Evolutionary conservation across 2,329 filamentous ascomycete species (phyloP), one percentile per base, ranked within the genome.

Genomic region (Exophiala spinifera): DNA sequence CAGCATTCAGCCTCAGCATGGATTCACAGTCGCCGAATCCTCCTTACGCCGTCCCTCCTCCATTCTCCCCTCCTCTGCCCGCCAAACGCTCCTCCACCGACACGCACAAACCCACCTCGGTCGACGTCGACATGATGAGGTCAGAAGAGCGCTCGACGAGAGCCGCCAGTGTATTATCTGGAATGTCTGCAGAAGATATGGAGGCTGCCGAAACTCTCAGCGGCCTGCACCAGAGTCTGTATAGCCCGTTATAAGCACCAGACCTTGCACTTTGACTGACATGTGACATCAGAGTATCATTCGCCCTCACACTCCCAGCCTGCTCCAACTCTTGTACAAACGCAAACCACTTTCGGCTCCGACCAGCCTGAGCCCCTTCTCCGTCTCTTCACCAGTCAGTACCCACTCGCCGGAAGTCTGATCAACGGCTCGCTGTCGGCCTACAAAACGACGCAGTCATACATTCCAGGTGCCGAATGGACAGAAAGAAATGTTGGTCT

Each of bases 401-500:
- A 96, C 67, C 92, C 92, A 0, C 78, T 95, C 57, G 81, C 96
- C 14, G 90, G 89, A 8, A 89, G 84, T 23, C 90, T 91, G 0
- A 91, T 95, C 63, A 89, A 89, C 62, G 85, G 86, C 49, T 92
- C 91, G 0, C 81, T 92, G 6, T 90, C 88, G 1, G 89, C 89
- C 1, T 97, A 97, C 69, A 86, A 87, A 23, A 86, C 82, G 2
- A 91, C 89, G 10, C 96, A 97, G 72, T 89, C 91, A 63, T 95
- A 92, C 65, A 95, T 90, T 1, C 91, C 92, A 0, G 84, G 91
- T 57, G 92, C 89, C 46, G 90, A 96, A 69, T 90, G 95, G 64
- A 85, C 96, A 17, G 92, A 97, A 70, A 86, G 89, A 44, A 92
- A 89, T 63, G 83, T 96, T 48, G 89, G 81, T 11, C 78, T 87